Base-by-base conservation (phyloP, 140 eudicot species). In the Cichorium intybus region DNA sequence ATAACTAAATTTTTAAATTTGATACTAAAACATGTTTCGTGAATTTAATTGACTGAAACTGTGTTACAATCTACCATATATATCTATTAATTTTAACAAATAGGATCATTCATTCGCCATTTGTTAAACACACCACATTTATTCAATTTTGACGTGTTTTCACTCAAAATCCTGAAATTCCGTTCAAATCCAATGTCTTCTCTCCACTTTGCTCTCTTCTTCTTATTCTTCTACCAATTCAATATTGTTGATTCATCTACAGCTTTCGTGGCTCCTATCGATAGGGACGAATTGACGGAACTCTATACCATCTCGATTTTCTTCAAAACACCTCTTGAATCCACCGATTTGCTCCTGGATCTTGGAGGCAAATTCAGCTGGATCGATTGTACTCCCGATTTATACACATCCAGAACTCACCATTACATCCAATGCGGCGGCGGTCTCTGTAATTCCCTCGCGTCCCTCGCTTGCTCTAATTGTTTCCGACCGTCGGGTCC, bases 271-370 rank as follows among this genome's bases (percentile, higher is more conserved):
- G 74, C 83, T 24, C 80, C 78, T 4, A 69, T 83, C 18, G 17
- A 22, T 2, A 61, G 62, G 65, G 81, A 83, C 65, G 39, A 60
- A 9, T 24, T 64, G 0, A 68, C 85, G 8, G 6, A 28, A 1
- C 66, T 72, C 50, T 85, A 79, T 80, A 70, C 77, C 15, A 35
- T 85, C 56, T 71, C 75, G 0, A 27, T 85, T 47, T 79, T 21
- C 75, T n/a, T 74, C 34, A 82, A 74, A 76, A 73, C 88, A n/a
- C 94, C 86, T 53, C 83, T 64, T 2, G 79, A 82, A 49, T 59
- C 82, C 35, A 55, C 94, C 10, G 56, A 67, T 15, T 54, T 85
- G 8, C 54, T 79, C 20, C 71, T 85, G 5, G 89, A 85, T 59
- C 72, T 85, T 33, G 86, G 86, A 3, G 76, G 79, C 2, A 70